Base-by-base conservation (phyloP, 2,329 filamentous ascomycete genomes). In the Sporothrix curviconia region DNA sequence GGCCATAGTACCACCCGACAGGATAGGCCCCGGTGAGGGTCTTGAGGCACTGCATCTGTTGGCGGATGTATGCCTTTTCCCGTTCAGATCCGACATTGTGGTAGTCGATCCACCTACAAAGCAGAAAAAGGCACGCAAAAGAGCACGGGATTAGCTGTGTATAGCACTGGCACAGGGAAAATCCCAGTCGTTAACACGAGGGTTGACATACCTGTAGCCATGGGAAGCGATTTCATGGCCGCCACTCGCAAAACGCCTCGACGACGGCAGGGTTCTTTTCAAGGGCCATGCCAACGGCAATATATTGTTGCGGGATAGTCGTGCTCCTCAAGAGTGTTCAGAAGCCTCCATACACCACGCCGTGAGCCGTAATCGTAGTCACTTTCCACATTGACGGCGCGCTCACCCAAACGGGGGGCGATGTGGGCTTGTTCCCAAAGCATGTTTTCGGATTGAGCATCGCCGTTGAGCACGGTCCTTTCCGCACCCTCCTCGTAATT, bases 401-500 rank as follows among this genome's bases (percentile, higher is more conserved):
- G 56, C 56, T 59, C 60, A 44, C 59, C 59, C 17, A 60, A 32
- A 22, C 56, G 55, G 3, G 49, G 59, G 32, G 37, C 15, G 22
- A 55, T 59, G 39, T 43, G 37, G 7, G 34, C 30, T 39, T 61
- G 55, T 42, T 61, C 60, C 51, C 60, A 55, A 9, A 61, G 55
- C 19, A 30, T 55, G 5, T 57, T 59, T 51, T 60, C 60, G 15
- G 56, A 58, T n/a, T 69, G 64, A n/a, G 65, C 64, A 46, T 71
- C 69, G 51, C 70, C 70, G 25, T 64, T 62, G 58, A 68, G 61
- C 2, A 67, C 65, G 32, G 63, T 65, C 24, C 68, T 63, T 58
- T 72, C 69, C 4, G 67, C 68, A 11, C 64, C 64, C 49, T 30
- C 67, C 60, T 71, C 70, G 50, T 71, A 72, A 57, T 72, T 72